A percentile compares a stretch with the other conserved stretches of the same genome.
phyloP scores from a whole-genome alignment of 345 rosid species.

The Trapa bicornis region DNA sequence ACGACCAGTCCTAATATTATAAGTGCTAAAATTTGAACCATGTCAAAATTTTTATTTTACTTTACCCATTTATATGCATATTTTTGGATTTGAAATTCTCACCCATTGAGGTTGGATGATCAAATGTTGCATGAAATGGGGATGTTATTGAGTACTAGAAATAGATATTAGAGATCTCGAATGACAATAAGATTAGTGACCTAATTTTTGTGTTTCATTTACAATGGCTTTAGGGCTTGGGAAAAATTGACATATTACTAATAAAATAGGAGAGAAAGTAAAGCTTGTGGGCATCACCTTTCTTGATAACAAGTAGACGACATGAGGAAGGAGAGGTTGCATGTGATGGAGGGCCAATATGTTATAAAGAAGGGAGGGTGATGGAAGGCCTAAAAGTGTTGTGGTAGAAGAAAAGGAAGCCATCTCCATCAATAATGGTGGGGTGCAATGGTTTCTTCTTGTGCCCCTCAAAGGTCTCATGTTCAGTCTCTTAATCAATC shows the following conservation, averaged over 20 bases:
- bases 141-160: too few relatives aligned
- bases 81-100: too few relatives aligned
- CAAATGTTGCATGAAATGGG: too few relatives aligned
- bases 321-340: conserved; percentile 3
- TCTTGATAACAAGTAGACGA: conserved; percentile 1
- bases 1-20: not conserved
- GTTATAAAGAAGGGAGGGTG: not conserved
- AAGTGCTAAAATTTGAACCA: not conserved
- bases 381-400: not conserved
- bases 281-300: not conserved
- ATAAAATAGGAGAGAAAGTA: not conserved
- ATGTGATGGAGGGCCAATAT: conserved; percentile 12
- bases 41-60: not conserved
- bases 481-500: not conserved
- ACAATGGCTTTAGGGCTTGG: not conserved
- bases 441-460: not conserved
- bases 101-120: too few relatives aligned
- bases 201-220: too few relatives aligned
- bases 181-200: too few relatives aligned
- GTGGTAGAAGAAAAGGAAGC: conserved; percentile 6
- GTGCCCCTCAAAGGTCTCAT: not conserved
- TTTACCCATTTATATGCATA: not conserved
- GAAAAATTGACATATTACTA: not conserved
- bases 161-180: too few relatives aligned
- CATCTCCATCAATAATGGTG: not conserved